Evolutionary conservation across 2,329 filamentous ascomycete genomes (phyloP).

Genomic region (Cordyceps sp.): DNA sequence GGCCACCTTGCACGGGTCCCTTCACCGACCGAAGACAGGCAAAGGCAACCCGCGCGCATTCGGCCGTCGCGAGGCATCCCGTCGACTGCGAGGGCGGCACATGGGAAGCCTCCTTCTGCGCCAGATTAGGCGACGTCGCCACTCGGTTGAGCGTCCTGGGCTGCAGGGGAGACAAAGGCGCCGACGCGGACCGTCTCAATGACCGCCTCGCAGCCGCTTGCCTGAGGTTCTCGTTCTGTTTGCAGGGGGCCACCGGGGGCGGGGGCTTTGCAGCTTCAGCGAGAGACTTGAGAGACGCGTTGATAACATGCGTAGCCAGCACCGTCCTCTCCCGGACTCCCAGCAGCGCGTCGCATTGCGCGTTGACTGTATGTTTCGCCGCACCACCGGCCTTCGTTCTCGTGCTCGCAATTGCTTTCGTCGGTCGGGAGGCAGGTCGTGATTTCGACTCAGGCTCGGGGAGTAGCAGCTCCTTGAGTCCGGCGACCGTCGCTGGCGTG

Average conservation of each 20-base stretch:
- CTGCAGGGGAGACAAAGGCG: conserved; percentile 44
- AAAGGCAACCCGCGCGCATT: conserved; percentile 55
- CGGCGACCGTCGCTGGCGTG: conserved; percentile 29
- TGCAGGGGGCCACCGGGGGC: conserved; percentile 13
- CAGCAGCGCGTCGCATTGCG: conserved; percentile 13
- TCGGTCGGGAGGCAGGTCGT: conserved; percentile 10
- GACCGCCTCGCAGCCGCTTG: conserved; percentile 20
- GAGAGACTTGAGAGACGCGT: conserved; percentile 50
- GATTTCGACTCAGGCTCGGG: conserved; percentile 14
- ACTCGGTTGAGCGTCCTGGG: conserved; percentile 44
- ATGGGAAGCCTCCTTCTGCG: conserved; percentile 15
- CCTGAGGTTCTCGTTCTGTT: conserved; percentile 14
- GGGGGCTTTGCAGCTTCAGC: conserved; percentile 45
- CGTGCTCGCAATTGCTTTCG: conserved; percentile 10
- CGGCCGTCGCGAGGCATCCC: conserved; percentile 39
- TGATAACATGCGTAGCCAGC: conserved; percentile 58
- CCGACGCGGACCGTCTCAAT: conserved; percentile 36
- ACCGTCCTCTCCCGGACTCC: conserved; percentile 39
- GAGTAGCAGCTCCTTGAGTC: conserved; percentile 28
- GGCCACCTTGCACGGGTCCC: conserved; percentile 30
- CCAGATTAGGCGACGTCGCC: conserved; percentile 31
- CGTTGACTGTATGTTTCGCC: conserved; percentile 4
- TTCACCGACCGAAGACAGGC: conserved; percentile 43
- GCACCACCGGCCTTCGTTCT: conserved; percentile 9
- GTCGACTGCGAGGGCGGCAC: conserved; percentile 16